Conservation (phyloP, 352 stramenopile species). For the Thraustochytrium striatum region DNA sequence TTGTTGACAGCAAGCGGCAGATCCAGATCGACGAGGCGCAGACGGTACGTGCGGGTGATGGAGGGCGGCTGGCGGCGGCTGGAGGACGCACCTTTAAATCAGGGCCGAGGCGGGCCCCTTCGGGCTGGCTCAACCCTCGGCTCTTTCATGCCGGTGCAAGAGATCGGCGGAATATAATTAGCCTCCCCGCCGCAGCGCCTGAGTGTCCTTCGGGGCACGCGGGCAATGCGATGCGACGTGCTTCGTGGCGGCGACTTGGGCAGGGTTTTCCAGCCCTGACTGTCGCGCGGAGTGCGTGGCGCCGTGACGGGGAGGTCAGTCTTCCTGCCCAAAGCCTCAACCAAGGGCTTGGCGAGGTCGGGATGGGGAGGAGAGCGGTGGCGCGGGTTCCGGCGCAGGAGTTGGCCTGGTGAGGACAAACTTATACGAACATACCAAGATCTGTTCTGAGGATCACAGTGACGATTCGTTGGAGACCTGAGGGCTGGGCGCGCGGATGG, state of each 20-base stretch:
- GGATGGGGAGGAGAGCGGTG: background rate
- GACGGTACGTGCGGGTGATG: background rate
- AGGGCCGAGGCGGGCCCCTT: conserved; percentile 16
- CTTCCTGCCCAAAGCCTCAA: background rate
- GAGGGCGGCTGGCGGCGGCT: background rate
- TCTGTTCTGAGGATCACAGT: conserved; percentile 37
- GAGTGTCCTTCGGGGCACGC: background rate
- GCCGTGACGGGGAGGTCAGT: background rate
- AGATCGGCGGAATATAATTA: background rate
- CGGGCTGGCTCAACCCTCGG: background rate
- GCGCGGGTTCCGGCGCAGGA: background rate
- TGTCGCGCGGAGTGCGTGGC: background rate
- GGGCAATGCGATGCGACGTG: background rate
- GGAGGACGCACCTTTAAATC: conserved; percentile 42
- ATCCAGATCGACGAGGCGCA: too few species aligned
- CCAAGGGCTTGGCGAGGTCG: background rate
- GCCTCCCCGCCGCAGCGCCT: background rate
- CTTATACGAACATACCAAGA: conserved; percentile 20
- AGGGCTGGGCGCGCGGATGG: background rate
- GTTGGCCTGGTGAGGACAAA: background rate
- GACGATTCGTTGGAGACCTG: conserved; percentile 26
- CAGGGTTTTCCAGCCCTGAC: background rate
- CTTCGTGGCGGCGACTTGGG: background rate
- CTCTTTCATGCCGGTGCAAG: conserved; percentile 48
- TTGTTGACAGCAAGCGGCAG: too few species aligned